Percentiles rank a stretch among this genome's conserved stretches.
phyloP scores from a whole-genome alignment of 164 flowering plant genomes.

The Vitis riparia region DNA sequence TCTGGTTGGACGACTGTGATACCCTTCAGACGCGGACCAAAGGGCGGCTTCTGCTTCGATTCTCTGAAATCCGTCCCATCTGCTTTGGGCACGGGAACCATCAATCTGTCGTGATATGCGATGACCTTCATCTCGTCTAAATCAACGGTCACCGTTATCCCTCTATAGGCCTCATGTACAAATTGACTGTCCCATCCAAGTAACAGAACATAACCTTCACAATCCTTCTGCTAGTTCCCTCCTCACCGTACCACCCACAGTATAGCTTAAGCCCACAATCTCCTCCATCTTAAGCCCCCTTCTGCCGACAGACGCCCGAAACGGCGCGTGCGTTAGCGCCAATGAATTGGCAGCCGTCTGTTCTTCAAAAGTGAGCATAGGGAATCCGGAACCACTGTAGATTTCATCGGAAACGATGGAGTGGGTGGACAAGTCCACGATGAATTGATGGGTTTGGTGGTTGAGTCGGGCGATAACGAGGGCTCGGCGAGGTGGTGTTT shows the following conservation, averaged over 20 bases:
- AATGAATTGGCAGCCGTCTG: not conserved
- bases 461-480: slow-evolving; percentile 30
- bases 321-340: not conserved
- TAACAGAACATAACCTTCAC: slow-evolving; percentile 33
- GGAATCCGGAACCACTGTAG: slow-evolving; percentile 3
- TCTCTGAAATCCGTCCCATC: slow-evolving; percentile 40
- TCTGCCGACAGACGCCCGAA: slow-evolving; percentile 19
- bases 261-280: slow-evolving; percentile 25
- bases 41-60: slow-evolving; percentile 26
- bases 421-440: slow-evolving; percentile 32
- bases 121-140: not conserved
- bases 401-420: not conserved
- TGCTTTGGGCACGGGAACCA: slow-evolving; percentile 38
- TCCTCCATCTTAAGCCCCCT: slow-evolving; percentile 39
- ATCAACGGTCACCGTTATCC: slow-evolving; percentile 26
- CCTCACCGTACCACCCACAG: slow-evolving; percentile 47
- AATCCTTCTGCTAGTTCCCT: slow-evolving; percentile 16
- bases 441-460: slow-evolving; percentile 35
- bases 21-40: slow-evolving; percentile 10
- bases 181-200: slow-evolving; percentile 36
- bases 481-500: slow-evolving; percentile 47
- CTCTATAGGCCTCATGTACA: slow-evolving; percentile 42
- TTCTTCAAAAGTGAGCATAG: not conserved
- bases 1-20: slow-evolving; percentile 25
- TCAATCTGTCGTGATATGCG: slow-evolving; percentile 19